Evolutionary conservation across 495 filamentous ascomycete genomes (phyloP).

Genomic region (Xylaria bambusicola): DNA sequence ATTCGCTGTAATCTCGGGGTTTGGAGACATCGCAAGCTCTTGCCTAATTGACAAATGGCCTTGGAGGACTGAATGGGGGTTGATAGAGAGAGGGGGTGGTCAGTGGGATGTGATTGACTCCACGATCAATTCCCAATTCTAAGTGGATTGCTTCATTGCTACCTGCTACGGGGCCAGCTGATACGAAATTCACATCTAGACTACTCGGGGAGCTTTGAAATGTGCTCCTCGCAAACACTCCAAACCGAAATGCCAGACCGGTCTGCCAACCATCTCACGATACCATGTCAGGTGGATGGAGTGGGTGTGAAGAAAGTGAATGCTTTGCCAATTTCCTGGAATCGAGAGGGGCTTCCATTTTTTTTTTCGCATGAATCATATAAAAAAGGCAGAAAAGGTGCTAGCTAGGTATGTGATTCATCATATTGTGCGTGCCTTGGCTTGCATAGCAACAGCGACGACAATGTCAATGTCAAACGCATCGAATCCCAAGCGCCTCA

Average conservation of each 20-base stretch:
- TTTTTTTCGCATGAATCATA: neutral
- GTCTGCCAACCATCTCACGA: neutral
- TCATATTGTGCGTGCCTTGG: constrained; percentile 9
- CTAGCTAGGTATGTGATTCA: constrained; percentile 10
- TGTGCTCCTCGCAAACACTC: neutral
- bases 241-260: neutral
- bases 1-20: constrained; percentile 3
- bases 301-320: too few species aligned
- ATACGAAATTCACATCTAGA: neutral
- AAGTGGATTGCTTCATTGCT: constrained; percentile 1
- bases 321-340: too few species aligned
- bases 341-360: too few species aligned
- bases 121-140: neutral
- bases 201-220: neutral
- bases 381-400: neutral
- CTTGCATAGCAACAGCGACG: constrained; percentile 11
- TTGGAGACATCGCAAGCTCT: constrained; percentile 9
- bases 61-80: neutral
- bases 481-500: neutral
- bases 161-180: neutral
- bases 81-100: neutral
- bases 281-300: neutral
- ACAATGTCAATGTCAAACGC: neutral
- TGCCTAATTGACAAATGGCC: constrained; percentile 17
- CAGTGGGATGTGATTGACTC: constrained; percentile 7